Percentiles rank a stretch among this genome's conserved stretches.
Conservation (phyloP, 1,284 basidiomycete species). For the Stereum hirsutum region DNA sequence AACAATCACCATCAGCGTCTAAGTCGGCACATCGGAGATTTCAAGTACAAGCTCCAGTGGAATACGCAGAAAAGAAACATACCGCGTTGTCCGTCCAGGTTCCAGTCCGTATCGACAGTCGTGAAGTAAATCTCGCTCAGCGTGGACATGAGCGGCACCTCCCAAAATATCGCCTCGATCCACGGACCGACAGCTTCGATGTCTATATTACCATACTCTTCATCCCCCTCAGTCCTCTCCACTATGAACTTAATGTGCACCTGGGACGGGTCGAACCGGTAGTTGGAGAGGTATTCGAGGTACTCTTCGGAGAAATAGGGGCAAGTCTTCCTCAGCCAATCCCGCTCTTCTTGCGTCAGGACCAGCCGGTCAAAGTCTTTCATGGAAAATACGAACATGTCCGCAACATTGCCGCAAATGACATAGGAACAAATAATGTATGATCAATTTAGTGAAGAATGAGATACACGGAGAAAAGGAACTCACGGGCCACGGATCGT, state of each 20-base stretch:
- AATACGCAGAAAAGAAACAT: constrained; percentile 5
- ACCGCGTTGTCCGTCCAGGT: constrained; percentile 74
- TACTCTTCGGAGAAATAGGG: constrained; percentile 74
- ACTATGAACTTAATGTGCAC: constrained; percentile 60
- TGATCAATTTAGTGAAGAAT: too few relatives aligned
- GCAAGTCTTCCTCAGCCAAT: constrained; percentile 64
- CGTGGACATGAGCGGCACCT: constrained; percentile 90
- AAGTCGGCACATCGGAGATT: too few relatives aligned
- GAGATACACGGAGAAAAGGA: background rate
- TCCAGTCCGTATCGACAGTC: constrained; percentile 75
- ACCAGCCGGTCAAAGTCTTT: constrained; percentile 60
- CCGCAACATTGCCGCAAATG: background rate
- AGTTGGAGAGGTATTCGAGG: constrained; percentile 67
- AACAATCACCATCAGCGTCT: too few relatives aligned
- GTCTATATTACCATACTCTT: constrained; percentile 59
- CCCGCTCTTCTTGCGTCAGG: constrained; percentile 56
- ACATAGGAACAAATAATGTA: too few relatives aligned
- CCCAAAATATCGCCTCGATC: constrained; percentile 91
- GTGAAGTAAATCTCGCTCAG: constrained; percentile 74
- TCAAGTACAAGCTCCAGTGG: background rate
- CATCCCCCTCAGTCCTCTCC: constrained; percentile 17
- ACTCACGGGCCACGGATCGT: constrained; percentile 59
- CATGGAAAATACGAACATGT: too few relatives aligned
- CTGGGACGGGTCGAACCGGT: constrained; percentile 78
- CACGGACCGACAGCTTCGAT: constrained; percentile 75